phyloP scores from a whole-genome alignment of 1,284 basidiomycete species.

The Fomitopsis betulina region DNA sequence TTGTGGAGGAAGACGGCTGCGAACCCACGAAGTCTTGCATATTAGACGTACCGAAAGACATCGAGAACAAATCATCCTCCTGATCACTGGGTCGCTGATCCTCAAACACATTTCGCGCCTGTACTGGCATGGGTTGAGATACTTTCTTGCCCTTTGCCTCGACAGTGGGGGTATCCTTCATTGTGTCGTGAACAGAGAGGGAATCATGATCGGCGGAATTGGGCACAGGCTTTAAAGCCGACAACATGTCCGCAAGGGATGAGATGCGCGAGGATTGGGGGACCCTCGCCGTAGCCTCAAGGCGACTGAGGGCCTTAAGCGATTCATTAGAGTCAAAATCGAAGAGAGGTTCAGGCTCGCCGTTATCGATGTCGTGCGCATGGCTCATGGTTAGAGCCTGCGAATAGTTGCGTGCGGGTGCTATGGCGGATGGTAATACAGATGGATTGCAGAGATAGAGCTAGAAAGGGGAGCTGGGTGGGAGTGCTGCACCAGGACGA shows the following conservation, averaged over 20 bases:
- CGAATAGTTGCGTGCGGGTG: conserved; percentile 12
- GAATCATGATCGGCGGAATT: conserved; percentile 2
- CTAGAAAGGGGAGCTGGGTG: conserved; percentile 7
- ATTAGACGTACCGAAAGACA: conserved; percentile 22
- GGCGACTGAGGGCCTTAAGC: conserved; percentile 18
- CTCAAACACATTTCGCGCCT: conserved; percentile 22
- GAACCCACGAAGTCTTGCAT: not conserved
- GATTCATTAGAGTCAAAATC: conserved; percentile 46
- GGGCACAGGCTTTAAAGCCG: conserved; percentile 5
- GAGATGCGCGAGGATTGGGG: conserved; percentile 12
- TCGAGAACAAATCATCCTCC: conserved; percentile 17
- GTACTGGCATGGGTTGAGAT: conserved; percentile 44
- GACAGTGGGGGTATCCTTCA: conserved; percentile 10
- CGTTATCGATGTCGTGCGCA: conserved; percentile 49
- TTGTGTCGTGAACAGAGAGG: conserved; percentile 11
- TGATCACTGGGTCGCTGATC: conserved; percentile 32
- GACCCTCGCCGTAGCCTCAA: conserved; percentile 24
- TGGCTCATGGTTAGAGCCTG: conserved; percentile 37
- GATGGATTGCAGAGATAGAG: conserved; percentile 12
- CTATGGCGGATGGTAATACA: conserved; percentile 20
- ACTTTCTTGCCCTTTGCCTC: conserved; percentile 46
- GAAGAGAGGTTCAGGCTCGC: conserved; percentile 44
- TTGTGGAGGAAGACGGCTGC: not conserved
- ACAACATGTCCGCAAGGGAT: conserved; percentile 8
- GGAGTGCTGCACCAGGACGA: not conserved